phyloP scores from a whole-genome alignment of 306 rosid genomes.

The Quercus dentata region DNA sequence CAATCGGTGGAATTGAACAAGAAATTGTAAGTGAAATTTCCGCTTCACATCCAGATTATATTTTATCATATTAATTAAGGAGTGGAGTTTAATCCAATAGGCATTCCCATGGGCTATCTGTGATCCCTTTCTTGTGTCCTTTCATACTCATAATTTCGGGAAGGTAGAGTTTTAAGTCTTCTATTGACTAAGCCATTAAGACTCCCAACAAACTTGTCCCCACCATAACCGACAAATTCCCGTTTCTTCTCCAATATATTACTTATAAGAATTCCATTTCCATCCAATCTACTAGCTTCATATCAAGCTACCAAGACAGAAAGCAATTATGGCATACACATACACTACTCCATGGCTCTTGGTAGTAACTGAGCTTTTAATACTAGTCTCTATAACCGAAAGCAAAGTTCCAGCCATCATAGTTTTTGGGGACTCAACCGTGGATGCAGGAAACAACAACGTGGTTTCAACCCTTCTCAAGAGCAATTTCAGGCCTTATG shows the following conservation, averaged over 20 bases:
- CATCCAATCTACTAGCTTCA: not conserved
- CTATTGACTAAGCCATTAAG: not conserved
- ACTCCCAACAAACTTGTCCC: not conserved
- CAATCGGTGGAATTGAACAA: no score
- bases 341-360: constrained; percentile 20
- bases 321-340: constrained; percentile 12
- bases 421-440: constrained; percentile 55
- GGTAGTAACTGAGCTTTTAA: not conserved
- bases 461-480: constrained; percentile 23
- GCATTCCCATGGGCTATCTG: no score
- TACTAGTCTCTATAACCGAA: constrained; percentile 1
- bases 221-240: no score
- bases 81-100: no score
- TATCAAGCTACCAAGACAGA: not conserved
- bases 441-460: constrained; percentile 54
- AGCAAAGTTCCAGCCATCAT: constrained; percentile 41
- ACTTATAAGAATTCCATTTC: not conserved
- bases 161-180: not conserved
- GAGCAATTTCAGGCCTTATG: constrained; percentile 51
- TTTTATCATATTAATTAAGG: no score
- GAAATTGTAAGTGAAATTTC: no score
- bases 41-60: no score
- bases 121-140: no score
- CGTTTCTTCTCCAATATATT: not conserved
- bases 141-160: no score